Percentiles rank a stretch among this genome's conserved stretches.
These are phyloP conservation scores for Globisporangium perplexum DNA, from an alignment of 352 stramenopile species.

Conservation along the genomic window DNA sequence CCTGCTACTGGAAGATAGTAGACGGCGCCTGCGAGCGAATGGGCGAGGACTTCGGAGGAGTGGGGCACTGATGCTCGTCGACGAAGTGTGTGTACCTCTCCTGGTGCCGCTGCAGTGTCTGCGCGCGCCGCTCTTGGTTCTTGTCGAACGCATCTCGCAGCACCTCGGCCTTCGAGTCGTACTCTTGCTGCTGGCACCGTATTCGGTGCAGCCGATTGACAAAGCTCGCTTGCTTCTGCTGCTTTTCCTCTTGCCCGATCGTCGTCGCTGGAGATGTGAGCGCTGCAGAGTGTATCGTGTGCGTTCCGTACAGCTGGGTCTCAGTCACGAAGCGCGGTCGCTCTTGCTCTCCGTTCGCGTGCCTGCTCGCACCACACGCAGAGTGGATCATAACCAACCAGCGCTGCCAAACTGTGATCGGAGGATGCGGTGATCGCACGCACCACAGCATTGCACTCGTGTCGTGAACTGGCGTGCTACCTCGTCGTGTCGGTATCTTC, in stretches of 20 bases:
- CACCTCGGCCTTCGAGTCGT: slow-evolving; percentile 21
- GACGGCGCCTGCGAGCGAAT: neutral
- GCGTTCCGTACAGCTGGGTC: slow-evolving; percentile 26
- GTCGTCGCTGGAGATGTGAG: slow-evolving; percentile 8
- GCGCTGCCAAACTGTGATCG: neutral
- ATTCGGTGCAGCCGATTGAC: slow-evolving; percentile 33
- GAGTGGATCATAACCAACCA: too few relatives aligned
- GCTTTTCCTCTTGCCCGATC: slow-evolving; percentile 48
- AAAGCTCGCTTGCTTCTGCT: slow-evolving; percentile 27
- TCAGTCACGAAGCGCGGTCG: slow-evolving; percentile 31
- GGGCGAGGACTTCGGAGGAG: neutral
- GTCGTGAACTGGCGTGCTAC: slow-evolving; percentile 26
- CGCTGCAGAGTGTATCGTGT: neutral
- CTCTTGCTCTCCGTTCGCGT: slow-evolving; percentile 3
- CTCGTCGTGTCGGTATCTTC: slow-evolving; percentile 35
- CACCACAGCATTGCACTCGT: slow-evolving; percentile 33
- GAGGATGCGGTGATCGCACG: neutral
- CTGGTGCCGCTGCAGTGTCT: slow-evolving; percentile 36
- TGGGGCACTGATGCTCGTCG: slow-evolving; percentile 19
- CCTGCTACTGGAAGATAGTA: neutral
- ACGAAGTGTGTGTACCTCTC: slow-evolving; percentile 30
- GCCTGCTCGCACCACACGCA: neutral
- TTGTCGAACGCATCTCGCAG: slow-evolving; percentile 21
- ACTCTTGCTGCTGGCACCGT: slow-evolving; percentile 26
- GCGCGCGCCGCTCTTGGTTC: slow-evolving; percentile 27